Percentiles rank a stretch among this genome's conserved stretches.
Evolutionary conservation across 2,329 filamentous ascomycete genomes (phyloP).

Genomic region (Colletotrichum gigasporum): DNA sequence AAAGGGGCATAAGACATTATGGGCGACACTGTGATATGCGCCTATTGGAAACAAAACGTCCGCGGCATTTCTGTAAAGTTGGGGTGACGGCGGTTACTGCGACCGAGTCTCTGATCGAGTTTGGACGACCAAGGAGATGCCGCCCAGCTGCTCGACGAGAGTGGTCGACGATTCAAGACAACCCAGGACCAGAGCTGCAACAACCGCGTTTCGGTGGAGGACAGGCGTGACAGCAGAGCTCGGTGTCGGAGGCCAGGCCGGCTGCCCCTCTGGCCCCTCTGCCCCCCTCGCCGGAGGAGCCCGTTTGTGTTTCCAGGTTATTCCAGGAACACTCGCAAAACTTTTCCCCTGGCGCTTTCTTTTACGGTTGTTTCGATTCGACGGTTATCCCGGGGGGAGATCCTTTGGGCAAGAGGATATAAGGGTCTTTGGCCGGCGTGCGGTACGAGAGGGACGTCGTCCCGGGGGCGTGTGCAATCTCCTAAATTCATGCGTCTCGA

Average conservation of each 20-base stretch:
- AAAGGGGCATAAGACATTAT: not conserved
- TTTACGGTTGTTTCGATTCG: constrained; percentile 27
- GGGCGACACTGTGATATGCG: not conserved
- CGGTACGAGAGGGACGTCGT: not conserved
- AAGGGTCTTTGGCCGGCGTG: not conserved
- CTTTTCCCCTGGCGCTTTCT: not conserved
- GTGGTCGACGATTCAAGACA: not conserved
- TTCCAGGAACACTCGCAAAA: not conserved
- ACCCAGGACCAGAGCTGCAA: not conserved
- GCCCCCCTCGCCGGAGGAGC: not conserved
- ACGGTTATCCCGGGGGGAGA: constrained; percentile 15
- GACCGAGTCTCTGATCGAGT: not conserved
- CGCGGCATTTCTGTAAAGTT: constrained; percentile 5
- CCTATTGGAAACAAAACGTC: constrained; percentile 7
- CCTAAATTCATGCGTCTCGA: constrained; percentile 30
- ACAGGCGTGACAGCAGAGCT: not conserved
- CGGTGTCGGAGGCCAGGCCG: not conserved
- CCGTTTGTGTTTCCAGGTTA: not conserved
- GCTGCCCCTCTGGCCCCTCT: not conserved
- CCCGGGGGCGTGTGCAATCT: constrained; percentile 25
- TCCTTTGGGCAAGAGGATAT: not conserved
- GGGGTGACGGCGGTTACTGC: constrained; percentile 22
- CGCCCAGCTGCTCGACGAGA: not conserved
- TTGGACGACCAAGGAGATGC: constrained; percentile 8
- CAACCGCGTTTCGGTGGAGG: not conserved